Conservation (phyloP, 2,329 filamentous ascomycete genomes). For the Colletotrichum acutatum region DNA sequence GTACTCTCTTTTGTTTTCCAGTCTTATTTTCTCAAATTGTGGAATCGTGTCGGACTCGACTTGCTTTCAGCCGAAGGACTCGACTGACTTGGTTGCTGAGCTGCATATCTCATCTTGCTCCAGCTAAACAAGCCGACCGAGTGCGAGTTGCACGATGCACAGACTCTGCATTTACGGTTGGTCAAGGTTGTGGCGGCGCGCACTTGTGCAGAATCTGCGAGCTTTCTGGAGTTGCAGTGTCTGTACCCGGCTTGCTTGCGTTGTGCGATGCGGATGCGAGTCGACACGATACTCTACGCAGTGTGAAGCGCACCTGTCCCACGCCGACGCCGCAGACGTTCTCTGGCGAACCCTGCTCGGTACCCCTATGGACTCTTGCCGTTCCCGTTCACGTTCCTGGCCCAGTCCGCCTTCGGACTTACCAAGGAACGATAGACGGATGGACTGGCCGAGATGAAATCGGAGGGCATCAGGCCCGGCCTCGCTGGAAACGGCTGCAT, state of each 20-base stretch:
- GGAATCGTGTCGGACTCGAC: neutral
- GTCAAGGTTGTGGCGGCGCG: neutral
- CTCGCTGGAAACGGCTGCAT: slow-evolving; percentile 25
- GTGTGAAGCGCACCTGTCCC: neutral
- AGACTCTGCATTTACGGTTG: slow-evolving; percentile 12
- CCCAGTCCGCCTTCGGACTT: neutral
- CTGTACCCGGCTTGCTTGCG: slow-evolving; percentile 12
- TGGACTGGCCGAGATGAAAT: neutral
- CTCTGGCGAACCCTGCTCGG: neutral
- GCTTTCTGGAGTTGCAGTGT: neutral
- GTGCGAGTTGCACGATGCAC: slow-evolving; percentile 14
- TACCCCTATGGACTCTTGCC: neutral
- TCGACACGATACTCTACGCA: neutral
- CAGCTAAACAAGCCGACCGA: slow-evolving; percentile 11
- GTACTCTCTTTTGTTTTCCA: neutral
- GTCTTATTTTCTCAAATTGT: neutral
- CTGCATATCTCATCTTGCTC: neutral
- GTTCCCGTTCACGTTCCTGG: neutral
- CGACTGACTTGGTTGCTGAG: neutral
- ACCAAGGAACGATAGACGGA: neutral
- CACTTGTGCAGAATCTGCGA: slow-evolving; percentile 23
- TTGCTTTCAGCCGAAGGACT: neutral
- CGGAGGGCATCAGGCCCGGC: neutral
- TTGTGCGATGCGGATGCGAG: slow-evolving; percentile 32
- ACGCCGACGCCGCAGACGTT: slow-evolving; percentile 7